Conservation (phyloP, 2,329 filamentous ascomycete genomes). For the Fonsecaea monophora region DNA sequence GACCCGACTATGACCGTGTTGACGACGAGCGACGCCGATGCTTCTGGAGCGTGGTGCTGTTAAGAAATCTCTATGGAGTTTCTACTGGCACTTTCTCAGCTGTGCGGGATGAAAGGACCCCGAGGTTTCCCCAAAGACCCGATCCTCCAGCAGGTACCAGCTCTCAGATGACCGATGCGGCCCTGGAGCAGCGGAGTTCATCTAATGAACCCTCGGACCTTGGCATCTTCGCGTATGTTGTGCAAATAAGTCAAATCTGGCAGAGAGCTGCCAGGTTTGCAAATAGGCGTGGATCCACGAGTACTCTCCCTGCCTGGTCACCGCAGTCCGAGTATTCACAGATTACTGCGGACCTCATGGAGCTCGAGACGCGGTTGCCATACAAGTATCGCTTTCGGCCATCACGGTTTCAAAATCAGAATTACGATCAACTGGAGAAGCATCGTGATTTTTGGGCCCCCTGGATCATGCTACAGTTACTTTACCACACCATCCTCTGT, state of each 20-base stretch:
- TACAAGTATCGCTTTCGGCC: slow-evolving; percentile 59
- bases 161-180: slow-evolving; percentile 30
- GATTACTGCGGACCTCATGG: slow-evolving; percentile 59
- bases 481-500: slow-evolving; percentile 61
- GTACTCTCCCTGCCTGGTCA: slow-evolving; percentile 56
- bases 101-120: slow-evolving; percentile 29
- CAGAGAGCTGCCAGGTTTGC: slow-evolving; percentile 58
- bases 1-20: neutral
- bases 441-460: slow-evolving; percentile 61
- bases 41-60: slow-evolving; percentile 53
- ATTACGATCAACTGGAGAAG: slow-evolving; percentile 51
- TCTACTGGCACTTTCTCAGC: slow-evolving; percentile 25
- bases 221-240: slow-evolving; percentile 57
- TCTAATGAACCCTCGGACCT: slow-evolving; percentile 25
- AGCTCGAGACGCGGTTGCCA: slow-evolving; percentile 60
- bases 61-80: slow-evolving; percentile 54
- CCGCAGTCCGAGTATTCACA: slow-evolving; percentile 60
- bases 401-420: slow-evolving; percentile 55
- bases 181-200: slow-evolving; percentile 24
- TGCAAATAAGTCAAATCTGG: slow-evolving; percentile 57
- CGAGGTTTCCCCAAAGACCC: slow-evolving; percentile 27
- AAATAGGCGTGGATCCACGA: slow-evolving; percentile 53
- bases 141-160: slow-evolving; percentile 25
- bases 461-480: slow-evolving; percentile 60
- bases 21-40: slow-evolving; percentile 41